These are phyloP conservation scores for Fusarium abutilonis DNA, from an alignment of 2,329 filamentous ascomycete species.

Conservation along the genomic window DNA sequence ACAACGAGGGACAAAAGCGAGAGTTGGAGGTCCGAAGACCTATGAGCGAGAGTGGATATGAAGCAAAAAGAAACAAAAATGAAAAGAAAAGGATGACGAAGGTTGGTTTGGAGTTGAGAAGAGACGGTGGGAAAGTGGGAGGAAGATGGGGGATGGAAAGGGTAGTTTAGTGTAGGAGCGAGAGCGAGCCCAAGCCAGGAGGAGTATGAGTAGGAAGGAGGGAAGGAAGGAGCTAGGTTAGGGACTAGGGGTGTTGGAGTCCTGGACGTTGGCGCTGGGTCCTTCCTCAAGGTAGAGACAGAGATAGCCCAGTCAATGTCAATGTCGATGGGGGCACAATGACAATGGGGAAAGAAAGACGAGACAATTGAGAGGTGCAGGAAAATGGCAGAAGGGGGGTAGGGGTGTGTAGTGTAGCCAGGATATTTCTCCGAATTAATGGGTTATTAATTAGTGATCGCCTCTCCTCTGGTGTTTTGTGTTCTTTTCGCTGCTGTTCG, in stretches of 20 bases:
- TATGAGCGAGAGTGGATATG: conserved; percentile 33
- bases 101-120: conserved; percentile 33
- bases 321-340: no score
- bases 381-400: conserved; percentile 6
- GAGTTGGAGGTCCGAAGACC: conserved; percentile 33
- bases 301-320: conserved; percentile 13
- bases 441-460: conserved; percentile 27
- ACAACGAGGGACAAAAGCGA: conserved; percentile 39
- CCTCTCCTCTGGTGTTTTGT: conserved; percentile 18
- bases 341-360: no score
- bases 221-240: conserved; percentile 1
- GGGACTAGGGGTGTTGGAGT: conserved; percentile 29
- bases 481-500: conserved; percentile 9
- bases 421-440: conserved; percentile 42
- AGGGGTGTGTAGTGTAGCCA: conserved; percentile 26
- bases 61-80: conserved; percentile 31
- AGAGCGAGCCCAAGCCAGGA: neutral
- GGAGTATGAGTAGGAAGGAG: conserved; percentile 19
- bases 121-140: conserved; percentile 24
- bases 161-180: conserved; percentile 38
- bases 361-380: no score
- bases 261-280: conserved; percentile 23
- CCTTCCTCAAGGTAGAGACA: conserved; percentile 15
- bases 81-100: conserved; percentile 24
- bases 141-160: conserved; percentile 32